Conservation (phyloP, 345 rosid genomes). For the Punica granatum region DNA sequence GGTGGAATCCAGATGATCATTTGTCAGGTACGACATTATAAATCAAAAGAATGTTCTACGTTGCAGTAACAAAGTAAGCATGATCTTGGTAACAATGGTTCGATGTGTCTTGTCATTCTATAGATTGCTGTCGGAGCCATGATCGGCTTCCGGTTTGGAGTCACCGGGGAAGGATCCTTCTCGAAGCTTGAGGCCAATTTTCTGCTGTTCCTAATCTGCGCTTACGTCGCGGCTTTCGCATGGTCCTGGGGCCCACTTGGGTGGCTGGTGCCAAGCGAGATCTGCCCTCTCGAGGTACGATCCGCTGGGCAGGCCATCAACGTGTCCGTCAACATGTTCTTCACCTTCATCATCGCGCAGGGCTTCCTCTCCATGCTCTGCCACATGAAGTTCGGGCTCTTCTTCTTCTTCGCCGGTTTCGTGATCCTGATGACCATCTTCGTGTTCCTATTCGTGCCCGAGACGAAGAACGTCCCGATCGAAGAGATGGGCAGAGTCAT, state of each 20-base stretch:
- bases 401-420: slow-evolving; percentile 38
- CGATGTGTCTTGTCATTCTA: not conserved
- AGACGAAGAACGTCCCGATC: slow-evolving; percentile 37
- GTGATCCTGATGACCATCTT: slow-evolving; percentile 36
- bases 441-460: slow-evolving; percentile 33
- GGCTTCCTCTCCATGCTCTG: slow-evolving; percentile 49
- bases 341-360: slow-evolving; percentile 59
- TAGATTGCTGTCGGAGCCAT: slow-evolving; percentile 41
- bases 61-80: slow-evolving; percentile 8
- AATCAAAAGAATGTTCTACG: no score
- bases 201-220: slow-evolving; percentile 68
- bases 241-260: slow-evolving; percentile 95
- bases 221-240: slow-evolving; percentile 65
- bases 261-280: slow-evolving; percentile 83
- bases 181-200: slow-evolving; percentile 67
- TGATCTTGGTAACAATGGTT: not conserved
- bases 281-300: slow-evolving; percentile 69
- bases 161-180: slow-evolving; percentile 36
- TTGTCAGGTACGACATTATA: slow-evolving; percentile 18
- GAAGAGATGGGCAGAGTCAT: slow-evolving; percentile 40
- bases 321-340: slow-evolving; percentile 74
- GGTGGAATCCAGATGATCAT: slow-evolving; percentile 30
- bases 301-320: slow-evolving; percentile 76
- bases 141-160: slow-evolving; percentile 66
- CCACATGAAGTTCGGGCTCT: slow-evolving; percentile 44